Conservation (phyloP, 169 alveolate species). For the Eimeria brunetti region DNA sequence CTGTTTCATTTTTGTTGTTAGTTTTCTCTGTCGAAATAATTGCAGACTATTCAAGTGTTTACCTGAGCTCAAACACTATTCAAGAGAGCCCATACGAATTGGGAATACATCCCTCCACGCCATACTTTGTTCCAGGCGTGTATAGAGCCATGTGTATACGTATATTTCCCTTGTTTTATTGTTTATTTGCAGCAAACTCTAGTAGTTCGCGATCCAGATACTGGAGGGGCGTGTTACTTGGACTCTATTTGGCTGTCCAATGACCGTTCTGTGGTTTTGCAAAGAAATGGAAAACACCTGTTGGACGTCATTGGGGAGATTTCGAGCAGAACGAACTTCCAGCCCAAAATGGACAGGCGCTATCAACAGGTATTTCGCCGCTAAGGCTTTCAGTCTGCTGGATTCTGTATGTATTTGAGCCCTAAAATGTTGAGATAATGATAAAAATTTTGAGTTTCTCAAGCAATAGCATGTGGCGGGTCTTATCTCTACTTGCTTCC, state of each 20-base stretch:
- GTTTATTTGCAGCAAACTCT: conserved; percentile 11
- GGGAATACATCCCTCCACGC: too few species aligned
- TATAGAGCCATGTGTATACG: too few species aligned
- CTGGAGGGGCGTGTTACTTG: conserved; percentile 1
- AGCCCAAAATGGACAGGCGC: conserved; percentile 9
- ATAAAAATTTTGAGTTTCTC: too few species aligned
- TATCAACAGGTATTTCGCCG: conserved; percentile 20
- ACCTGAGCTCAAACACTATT: too few species aligned
- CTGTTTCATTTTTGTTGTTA: background rate
- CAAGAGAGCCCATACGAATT: too few species aligned
- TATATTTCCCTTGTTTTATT: background rate
- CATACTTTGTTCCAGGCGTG: too few species aligned
- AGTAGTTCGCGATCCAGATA: conserved; percentile 1
- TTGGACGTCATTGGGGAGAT: conserved; percentile 19
- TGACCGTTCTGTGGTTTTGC: conserved; percentile 22
- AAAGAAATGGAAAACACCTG: conserved; percentile 27
- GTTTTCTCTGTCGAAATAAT: too few species aligned
- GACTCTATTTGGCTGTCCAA: background rate
- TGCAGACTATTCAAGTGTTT: too few species aligned
- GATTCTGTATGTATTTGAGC: background rate
- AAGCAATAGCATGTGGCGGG: too few species aligned
- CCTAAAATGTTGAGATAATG: too few species aligned
- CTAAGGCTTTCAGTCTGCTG: background rate
- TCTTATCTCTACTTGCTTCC: too few species aligned
- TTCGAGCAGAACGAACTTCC: conserved; percentile 22